Evolutionary conservation across 257 asterid genomes (phyloP), one percentile per base, ranked within the genome.

Genomic region (Salvia hispanica): DNA sequence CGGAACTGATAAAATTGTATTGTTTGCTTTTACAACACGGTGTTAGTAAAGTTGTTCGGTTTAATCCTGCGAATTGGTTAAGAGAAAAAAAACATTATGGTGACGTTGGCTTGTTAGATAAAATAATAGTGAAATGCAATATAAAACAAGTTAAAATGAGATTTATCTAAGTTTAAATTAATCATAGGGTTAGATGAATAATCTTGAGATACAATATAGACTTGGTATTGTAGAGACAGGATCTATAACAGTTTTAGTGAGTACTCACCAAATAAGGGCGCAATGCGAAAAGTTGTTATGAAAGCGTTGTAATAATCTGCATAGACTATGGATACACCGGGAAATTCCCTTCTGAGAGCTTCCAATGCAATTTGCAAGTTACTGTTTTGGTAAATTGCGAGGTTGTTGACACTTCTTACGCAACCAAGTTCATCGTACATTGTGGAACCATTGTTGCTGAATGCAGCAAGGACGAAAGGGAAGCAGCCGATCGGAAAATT

Each of bases 361-460:
- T 0, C 9, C 3, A 69, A 4, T n/a, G 31, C 58, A 5, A 4
- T 4, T 36, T 69, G 66, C 6, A 62, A 45, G 6, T n/a, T 5
- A 14, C 36, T 11, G 13, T 74, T 74, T 14, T 54, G 42, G 9
- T 4, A 36, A 10, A 3, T 5, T n/a, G 48, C 36, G 4, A 74
- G 47, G 43, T 74, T 31, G 6, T 74, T 74, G 33, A 50, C 4
- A 31, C 28, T 39, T n/a, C 5, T 69, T 54, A 70, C 9, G 39
- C 82, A 78, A 6, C 82, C 79, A 0, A 50, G 0, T 2, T 53
- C 68, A 14, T 74, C 82, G 4, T 66, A 74, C 6, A n/a, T 0
- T 11, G 28, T 15, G 0, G 74, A 8, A 13, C 40, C 44, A 2
- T 43, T 42, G 45, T 21, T 60, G 8, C 2, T 2, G 3, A 36